Conservation (phyloP, 2,329 filamentous ascomycete species). For the Nemania sp. region DNA sequence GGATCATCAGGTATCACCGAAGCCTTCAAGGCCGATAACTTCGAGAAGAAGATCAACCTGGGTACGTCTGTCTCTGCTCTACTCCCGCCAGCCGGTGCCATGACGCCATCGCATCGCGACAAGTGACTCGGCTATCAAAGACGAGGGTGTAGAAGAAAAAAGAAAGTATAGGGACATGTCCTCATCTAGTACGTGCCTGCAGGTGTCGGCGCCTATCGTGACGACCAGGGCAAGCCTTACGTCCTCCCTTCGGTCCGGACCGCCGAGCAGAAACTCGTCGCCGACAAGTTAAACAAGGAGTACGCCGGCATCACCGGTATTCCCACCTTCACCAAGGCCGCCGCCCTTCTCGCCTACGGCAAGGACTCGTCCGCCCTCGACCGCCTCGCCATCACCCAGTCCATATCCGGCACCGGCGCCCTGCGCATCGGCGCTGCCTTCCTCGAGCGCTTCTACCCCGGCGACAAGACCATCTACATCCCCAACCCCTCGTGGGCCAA, state of each 20-base stretch:
- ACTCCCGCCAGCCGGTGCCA: no score
- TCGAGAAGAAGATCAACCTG: slow-evolving; percentile 96
- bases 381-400: slow-evolving; percentile 90
- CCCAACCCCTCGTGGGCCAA: slow-evolving; percentile 97
- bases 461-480: slow-evolving; percentile 94
- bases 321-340: slow-evolving; percentile 89
- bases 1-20: slow-evolving; percentile 77
- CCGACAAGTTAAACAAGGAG: slow-evolving; percentile 86
- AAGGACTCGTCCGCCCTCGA: slow-evolving; percentile 74
- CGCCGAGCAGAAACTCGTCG: slow-evolving; percentile 85
- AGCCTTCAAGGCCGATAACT: slow-evolving; percentile 96
- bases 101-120: no score
- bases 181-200: not conserved
- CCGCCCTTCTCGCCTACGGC: slow-evolving; percentile 89
- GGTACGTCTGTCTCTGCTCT: slow-evolving; percentile 56
- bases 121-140: not conserved
- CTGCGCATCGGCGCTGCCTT: slow-evolving; percentile 94
- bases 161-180: not conserved
- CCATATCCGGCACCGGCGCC: slow-evolving; percentile 96
- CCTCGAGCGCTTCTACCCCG: slow-evolving; percentile 87
- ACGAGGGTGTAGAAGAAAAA: slow-evolving; percentile 21
- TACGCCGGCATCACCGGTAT: slow-evolving; percentile 98
- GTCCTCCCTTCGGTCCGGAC: slow-evolving; percentile 91
- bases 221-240: slow-evolving; percentile 97
- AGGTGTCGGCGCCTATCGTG: slow-evolving; percentile 97